Conservation (phyloP, 2,329 filamentous ascomycete species). For the Aspergillus sp. region DNA sequence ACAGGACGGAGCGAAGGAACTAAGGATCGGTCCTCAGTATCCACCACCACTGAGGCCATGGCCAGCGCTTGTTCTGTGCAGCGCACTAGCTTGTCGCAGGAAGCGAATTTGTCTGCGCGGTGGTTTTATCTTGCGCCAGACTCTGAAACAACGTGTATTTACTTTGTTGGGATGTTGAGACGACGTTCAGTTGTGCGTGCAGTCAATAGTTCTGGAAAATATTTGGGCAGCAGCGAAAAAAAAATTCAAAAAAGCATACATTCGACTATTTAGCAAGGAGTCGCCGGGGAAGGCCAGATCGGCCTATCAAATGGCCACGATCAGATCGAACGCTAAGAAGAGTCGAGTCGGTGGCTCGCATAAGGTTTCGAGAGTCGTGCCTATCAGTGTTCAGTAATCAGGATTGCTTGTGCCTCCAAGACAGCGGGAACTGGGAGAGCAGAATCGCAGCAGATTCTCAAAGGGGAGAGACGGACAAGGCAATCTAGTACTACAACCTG, state of each 20-base stretch:
- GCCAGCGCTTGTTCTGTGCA: not conserved
- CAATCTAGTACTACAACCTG: not conserved
- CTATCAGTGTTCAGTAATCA: no score
- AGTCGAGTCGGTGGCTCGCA: not conserved
- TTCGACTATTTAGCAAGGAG: not conserved
- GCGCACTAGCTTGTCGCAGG: not conserved
- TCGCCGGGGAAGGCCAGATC: not conserved
- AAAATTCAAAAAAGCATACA: not conserved
- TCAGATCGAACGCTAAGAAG: conserved; percentile 1
- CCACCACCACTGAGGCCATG: not conserved
- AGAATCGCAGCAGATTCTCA: no score
- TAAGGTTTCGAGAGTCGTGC: no score
- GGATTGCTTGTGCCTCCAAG: no score
- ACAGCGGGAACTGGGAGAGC: no score
- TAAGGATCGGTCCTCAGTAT: not conserved
- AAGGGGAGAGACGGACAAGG: not conserved
- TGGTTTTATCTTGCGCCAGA: not conserved
- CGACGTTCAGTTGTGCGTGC: no score
- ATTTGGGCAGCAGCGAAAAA: not conserved
- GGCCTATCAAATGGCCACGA: not conserved
- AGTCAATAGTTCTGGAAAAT: not conserved
- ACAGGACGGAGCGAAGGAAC: not conserved
- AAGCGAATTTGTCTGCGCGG: not conserved
- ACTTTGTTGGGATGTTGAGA: no score
- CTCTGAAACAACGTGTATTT: not conserved